Conservation (phyloP, 202 grass and related monocot species). For the Schoenoplectus triqueter region DNA sequence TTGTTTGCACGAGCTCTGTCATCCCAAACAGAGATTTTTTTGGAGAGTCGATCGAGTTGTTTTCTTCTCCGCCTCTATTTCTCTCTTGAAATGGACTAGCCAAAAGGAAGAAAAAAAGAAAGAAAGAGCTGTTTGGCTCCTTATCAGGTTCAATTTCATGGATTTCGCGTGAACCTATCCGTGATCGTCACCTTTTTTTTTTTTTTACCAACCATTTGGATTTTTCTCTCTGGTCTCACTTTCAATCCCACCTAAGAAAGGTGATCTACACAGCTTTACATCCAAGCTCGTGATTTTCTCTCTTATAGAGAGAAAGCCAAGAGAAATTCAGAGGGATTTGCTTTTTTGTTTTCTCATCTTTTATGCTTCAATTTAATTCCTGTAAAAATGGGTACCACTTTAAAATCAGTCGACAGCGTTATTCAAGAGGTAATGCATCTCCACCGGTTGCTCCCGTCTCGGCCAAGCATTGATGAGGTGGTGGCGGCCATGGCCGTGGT, state of each 20-base stretch:
- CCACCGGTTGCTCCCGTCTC: constrained; percentile 70
- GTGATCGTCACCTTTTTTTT: constrained; percentile 34
- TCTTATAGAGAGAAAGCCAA: constrained; percentile 2
- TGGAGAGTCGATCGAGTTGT: constrained; percentile 36
- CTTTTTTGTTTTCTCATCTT: constrained; percentile 14
- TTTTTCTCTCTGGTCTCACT: constrained; percentile 37
- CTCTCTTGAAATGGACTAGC: constrained; percentile 29
- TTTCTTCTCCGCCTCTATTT: constrained; percentile 28
- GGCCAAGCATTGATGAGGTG: constrained; percentile 74
- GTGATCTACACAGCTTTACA: constrained; percentile 28
- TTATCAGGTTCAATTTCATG: constrained; percentile 40
- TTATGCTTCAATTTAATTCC: constrained; percentile 32
- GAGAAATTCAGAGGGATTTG: neutral
- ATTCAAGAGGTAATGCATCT: constrained; percentile 83
- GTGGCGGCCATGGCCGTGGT: constrained; percentile 76
- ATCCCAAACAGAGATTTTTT: constrained; percentile 30
- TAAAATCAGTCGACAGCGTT: constrained; percentile 64
- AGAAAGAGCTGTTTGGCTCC: constrained; percentile 22
- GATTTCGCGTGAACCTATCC: constrained; percentile 40
- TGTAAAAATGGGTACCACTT: constrained; percentile 58
- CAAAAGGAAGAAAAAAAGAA: constrained; percentile 1
- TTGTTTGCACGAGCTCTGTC: constrained; percentile 22
- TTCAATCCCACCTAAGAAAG: constrained; percentile 32
- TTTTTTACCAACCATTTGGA: neutral
- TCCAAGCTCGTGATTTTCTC: constrained; percentile 44